Evolutionary conservation across 2,329 filamentous ascomycete genomes (phyloP).

Genomic region (Lasiodiplodia gonubiensis): DNA sequence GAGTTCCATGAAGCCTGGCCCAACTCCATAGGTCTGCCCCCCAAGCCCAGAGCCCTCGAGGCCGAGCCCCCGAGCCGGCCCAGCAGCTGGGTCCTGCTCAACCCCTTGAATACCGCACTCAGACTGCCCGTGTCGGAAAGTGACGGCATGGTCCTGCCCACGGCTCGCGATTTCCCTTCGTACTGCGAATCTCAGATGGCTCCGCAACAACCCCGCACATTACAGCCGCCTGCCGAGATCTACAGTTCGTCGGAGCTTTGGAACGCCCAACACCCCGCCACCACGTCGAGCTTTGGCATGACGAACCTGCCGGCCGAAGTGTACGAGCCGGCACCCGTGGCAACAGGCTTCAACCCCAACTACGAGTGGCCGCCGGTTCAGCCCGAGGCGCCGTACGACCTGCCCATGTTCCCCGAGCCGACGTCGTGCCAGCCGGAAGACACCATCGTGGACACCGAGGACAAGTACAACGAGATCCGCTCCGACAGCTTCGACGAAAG

Average conservation of each 20-base stretch:
- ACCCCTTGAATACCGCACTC: not conserved
- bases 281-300: constrained; percentile 15
- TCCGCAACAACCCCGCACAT: not conserved
- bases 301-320: constrained; percentile 27
- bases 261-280: not conserved
- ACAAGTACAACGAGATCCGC: constrained; percentile 27
- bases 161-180: not conserved
- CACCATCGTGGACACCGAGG: constrained; percentile 33
- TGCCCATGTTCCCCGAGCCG: constrained; percentile 30
- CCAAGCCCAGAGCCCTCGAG: constrained; percentile 7
- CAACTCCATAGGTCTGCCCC: not conserved
- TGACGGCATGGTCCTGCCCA: constrained; percentile 14
- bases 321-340: constrained; percentile 23
- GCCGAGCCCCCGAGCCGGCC: constrained; percentile 5
- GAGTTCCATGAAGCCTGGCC: constrained; percentile 15
- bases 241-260: constrained; percentile 20
- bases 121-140: constrained; percentile 9
- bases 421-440: constrained; percentile 32
- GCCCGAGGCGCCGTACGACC: not conserved
- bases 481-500: constrained; percentile 30
- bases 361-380: constrained; percentile 22
- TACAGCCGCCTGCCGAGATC: constrained; percentile 26
- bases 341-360: constrained; percentile 27
- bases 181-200: constrained; percentile 19
- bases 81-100: constrained; percentile 16